Evolutionary conservation across 257 asterid species (phyloP).

Genomic region (Gentiana straminea): DNA sequence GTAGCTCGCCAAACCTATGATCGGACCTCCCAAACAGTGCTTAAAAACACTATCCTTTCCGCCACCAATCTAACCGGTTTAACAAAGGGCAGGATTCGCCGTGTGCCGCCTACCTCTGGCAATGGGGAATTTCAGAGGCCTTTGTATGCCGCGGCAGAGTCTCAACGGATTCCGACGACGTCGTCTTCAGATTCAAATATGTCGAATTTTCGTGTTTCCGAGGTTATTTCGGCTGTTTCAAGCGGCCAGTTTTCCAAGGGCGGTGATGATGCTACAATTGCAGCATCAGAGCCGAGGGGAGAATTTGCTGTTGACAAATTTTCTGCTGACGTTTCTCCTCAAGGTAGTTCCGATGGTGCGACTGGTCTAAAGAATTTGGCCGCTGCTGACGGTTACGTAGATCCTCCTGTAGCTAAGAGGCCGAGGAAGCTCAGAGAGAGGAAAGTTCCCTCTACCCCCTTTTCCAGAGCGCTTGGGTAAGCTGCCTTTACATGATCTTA

Average conservation of each 20-base stretch:
- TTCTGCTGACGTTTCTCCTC: slow-evolving; percentile 10
- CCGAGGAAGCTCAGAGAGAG: slow-evolving; percentile 78
- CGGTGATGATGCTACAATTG: not conserved
- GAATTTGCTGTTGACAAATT: not conserved
- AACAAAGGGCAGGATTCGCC: slow-evolving; percentile 58
- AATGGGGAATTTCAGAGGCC: not conserved
- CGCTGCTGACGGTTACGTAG: slow-evolving; percentile 1
- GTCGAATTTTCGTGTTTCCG: no score
- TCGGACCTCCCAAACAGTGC: slow-evolving; percentile 26
- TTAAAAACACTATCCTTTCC: slow-evolving; percentile 49
- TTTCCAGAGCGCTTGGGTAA: slow-evolving; percentile 89
- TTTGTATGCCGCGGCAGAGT: not conserved
- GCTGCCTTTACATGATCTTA: not conserved
- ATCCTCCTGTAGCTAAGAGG: slow-evolving; percentile 9
- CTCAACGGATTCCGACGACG: not conserved
- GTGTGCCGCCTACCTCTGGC: slow-evolving; percentile 12
- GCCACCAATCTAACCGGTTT: slow-evolving; percentile 64
- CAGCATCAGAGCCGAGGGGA: not conserved
- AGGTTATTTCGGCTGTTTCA: not conserved
- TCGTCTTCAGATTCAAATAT: not conserved
- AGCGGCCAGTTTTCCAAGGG: not conserved
- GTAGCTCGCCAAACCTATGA: slow-evolving; percentile 17
- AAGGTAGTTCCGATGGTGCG: not conserved
- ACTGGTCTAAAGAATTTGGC: not conserved
- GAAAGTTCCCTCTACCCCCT: slow-evolving; percentile 86